Evolutionary conservation across 306 rosid genomes (phyloP).

Genomic region (Datisca glomerata): DNA sequence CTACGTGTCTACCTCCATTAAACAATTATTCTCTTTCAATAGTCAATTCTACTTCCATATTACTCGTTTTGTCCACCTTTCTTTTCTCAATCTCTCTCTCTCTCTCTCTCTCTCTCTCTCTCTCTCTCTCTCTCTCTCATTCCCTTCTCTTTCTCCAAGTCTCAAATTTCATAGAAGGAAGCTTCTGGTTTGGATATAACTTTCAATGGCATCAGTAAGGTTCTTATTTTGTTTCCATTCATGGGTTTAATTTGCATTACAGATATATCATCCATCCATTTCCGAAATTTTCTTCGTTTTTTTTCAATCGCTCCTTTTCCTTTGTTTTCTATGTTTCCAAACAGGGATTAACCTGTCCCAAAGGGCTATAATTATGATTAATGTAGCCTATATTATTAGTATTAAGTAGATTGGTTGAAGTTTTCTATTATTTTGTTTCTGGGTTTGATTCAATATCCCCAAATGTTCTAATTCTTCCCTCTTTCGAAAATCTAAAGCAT

Average conservation of each 20-base stretch:
- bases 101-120: not conserved
- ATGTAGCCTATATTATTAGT: no score
- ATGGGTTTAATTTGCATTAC: not conserved
- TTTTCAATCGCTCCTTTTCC: not conserved
- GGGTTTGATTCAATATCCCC: no score
- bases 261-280: not conserved
- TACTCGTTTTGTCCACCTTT: no score
- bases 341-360: not conserved
- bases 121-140: not conserved
- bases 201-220: conserved; percentile 10
- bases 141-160: not conserved
- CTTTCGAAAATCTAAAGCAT: no score
- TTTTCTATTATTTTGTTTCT: no score
- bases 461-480: no score
- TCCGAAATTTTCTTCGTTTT: not conserved
- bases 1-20: no score
- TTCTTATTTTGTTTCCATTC: not conserved
- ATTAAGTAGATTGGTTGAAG: no score
- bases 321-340: not conserved
- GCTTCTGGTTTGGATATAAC: conserved; percentile 7
- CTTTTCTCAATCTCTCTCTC: conserved; percentile 4
- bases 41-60: no score
- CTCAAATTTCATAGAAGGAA: conserved; percentile 1
- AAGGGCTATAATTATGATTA: no score
- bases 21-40: no score